Evolutionary conservation across 2,329 filamentous ascomycete species (phyloP).

Genomic region (Penicillium sp.): DNA sequence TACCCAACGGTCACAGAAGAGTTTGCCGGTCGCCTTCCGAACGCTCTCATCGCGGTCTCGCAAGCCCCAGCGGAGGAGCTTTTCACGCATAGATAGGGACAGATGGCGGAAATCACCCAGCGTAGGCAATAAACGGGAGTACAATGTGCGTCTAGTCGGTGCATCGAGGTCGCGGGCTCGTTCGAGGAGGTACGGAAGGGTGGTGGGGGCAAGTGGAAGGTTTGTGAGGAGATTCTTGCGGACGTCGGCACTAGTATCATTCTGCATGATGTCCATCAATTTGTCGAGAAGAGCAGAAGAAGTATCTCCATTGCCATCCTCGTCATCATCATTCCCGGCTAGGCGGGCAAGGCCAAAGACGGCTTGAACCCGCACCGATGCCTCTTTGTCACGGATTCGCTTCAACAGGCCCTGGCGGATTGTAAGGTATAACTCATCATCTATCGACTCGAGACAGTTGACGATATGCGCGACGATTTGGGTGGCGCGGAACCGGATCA

Average conservation of each 20-base stretch:
- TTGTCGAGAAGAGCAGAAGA: conserved; percentile 71
- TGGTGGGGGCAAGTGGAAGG: conserved; percentile 76
- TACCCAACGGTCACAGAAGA: conserved; percentile 96
- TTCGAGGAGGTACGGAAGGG: conserved; percentile 82
- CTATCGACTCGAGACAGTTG: conserved; percentile 86
- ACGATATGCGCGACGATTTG: conserved; percentile 88
- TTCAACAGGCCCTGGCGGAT: conserved; percentile 75
- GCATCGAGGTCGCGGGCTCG: conserved; percentile 84
- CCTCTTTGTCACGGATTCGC: conserved; percentile 87
- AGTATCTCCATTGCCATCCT: conserved; percentile 64
- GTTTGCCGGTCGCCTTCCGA: conserved; percentile 78
- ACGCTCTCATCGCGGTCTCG: conserved; percentile 92
- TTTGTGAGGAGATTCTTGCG: conserved; percentile 83
- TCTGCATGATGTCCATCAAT: conserved; percentile 81
- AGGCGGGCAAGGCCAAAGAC: conserved; percentile 83
- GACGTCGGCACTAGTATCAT: conserved; percentile 92
- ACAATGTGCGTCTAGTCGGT: conserved; percentile 76
- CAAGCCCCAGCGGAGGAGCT: conserved; percentile 88
- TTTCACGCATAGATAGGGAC: conserved; percentile 90
- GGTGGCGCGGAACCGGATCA: conserved; percentile 80
- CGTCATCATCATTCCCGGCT: conserved; percentile 65
- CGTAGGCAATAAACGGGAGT: conserved; percentile 78
- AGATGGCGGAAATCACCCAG: conserved; percentile 92
- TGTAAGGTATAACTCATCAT: conserved; percentile 83
- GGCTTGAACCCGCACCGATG: conserved; percentile 85